Evolutionary conservation across 768 basidiomycete genomes (phyloP).

Genomic region (Tylopilus cervinicoccineus): DNA sequence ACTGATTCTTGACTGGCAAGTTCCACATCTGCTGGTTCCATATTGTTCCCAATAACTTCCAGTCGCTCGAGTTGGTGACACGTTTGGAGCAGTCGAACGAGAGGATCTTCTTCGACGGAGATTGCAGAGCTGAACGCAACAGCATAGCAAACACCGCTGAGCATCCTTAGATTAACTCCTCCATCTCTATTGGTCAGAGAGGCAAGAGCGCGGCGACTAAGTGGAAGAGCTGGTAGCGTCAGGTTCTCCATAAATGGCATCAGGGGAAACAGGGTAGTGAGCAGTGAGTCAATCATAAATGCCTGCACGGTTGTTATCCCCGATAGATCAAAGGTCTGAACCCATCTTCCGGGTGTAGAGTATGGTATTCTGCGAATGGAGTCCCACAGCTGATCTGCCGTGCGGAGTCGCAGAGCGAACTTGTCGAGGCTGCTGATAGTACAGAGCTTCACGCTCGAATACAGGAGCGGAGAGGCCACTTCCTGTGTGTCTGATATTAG

Average conservation of each 20-base stretch:
- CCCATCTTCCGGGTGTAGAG: conserved; percentile 86
- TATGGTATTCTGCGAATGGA: conserved; percentile 83
- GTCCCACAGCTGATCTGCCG: conserved; percentile 80
- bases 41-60: conserved; percentile 57
- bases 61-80: conserved; percentile 60
- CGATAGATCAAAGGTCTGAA: conserved; percentile 72
- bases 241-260: conserved; percentile 59
- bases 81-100: conserved; percentile 52
- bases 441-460: conserved; percentile 47
- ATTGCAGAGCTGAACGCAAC: conserved; percentile 27
- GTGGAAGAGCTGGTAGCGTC: conserved; percentile 47
- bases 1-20: conserved; percentile 18
- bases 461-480: conserved; percentile 62
- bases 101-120: conserved; percentile 43
- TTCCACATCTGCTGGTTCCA: conserved; percentile 51
- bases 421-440: conserved; percentile 45
- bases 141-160: conserved; percentile 56
- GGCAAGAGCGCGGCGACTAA: conserved; percentile 57
- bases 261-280: conserved; percentile 62
- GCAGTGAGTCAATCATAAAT: conserved; percentile 56
- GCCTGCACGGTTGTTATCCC: conserved; percentile 43
- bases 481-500: conserved; percentile 41
- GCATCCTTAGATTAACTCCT: conserved; percentile 41
- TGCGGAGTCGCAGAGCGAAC: conserved; percentile 54
- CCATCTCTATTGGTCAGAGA: conserved; percentile 53